Base-by-base conservation (phyloP, 1,139 yeast species). In the Debaryomyces subglobosus region DNA sequence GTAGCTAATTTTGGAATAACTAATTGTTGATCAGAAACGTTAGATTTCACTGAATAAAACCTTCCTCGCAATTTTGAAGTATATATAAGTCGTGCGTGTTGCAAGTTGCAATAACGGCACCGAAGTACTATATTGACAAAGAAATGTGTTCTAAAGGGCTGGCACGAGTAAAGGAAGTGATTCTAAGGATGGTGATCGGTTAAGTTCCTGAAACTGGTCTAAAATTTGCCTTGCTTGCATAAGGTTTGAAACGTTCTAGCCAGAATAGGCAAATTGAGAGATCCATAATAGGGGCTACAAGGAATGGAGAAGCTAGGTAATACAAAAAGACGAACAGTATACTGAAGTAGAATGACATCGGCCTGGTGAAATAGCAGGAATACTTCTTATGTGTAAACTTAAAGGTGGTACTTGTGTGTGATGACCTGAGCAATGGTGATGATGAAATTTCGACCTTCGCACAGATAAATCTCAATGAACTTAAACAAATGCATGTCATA, bases 41-140 rank as follows among this genome's bases (percentile, higher is more conserved):
- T 15, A 20, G 38, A 20, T 35, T 35, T 20, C 38, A 32, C 20
- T 32, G 21, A 35, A 35, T 21, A 35, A 35, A 35, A 35, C 25
- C 38, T 35, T 35, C 24, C 21, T 32, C 35, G 23, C 38, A n/a
- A 16, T 35, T 21, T 35, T 35, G 25, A 12, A 16, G 25, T 35
- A 35, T 20, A 20, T 7, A 18, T 9, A 20, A n/a, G 38, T 35
- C 38, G 38, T 35, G 38, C 6, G 13, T 16, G 13, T 35, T 16
- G 38, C 38, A 35, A 35, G 38, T 35, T 35, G 38, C 38, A 35
- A 35, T 35, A 35, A 18, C 27, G 38, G 25, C 38, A 35, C 25
- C 38, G 21, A 35, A 18, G 3, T 24, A 10, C 13, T 6, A 12
- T 5, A 4, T 16, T 15, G 20, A 20, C 13, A 24, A 18, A 3